phyloP scores from a whole-genome alignment of 805 yeast genomes.

The Metschnikowia reukaufii region DNA sequence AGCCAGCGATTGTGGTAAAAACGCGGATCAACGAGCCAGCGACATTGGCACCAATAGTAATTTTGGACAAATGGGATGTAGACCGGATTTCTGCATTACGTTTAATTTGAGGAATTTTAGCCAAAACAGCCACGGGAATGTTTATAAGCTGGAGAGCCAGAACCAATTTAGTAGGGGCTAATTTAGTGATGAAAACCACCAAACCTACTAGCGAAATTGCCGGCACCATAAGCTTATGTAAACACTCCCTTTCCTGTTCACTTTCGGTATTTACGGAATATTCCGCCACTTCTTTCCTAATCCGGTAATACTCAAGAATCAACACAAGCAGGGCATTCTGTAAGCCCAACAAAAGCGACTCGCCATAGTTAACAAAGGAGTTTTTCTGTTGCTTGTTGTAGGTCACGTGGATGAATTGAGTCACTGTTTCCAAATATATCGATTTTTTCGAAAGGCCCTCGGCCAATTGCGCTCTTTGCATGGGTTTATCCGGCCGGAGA shows the following conservation, averaged over 20 bases:
- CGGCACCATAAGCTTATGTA: constrained; percentile 26
- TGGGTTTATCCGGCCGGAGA: constrained; percentile 26
- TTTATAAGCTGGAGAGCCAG: constrained; percentile 34
- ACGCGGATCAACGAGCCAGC: constrained; percentile 41
- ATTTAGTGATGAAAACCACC: constrained; percentile 29
- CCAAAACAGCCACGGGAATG: constrained; percentile 38
- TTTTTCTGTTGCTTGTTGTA: constrained; percentile 37
- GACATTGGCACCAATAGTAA: constrained; percentile 43
- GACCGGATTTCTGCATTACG: constrained; percentile 35
- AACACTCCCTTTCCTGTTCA: constrained; percentile 17
- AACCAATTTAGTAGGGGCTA: constrained; percentile 31
- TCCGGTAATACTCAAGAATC: constrained; percentile 35
- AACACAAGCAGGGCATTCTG: constrained; percentile 40
- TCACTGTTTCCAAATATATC: constrained; percentile 36
- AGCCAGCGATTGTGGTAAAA: constrained; percentile 39
- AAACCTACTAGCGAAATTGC: constrained; percentile 28
- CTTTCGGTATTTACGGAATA: constrained; percentile 18
- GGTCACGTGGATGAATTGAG: constrained; percentile 39
- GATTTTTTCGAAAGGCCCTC: constrained; percentile 39
- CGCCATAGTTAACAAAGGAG: constrained; percentile 42
- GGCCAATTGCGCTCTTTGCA: constrained; percentile 31
- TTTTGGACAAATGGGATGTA: constrained; percentile 36
- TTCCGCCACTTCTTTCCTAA: constrained; percentile 22
- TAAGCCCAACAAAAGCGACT: constrained; percentile 37
- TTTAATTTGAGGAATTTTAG: constrained; percentile 42